Base-by-base conservation (phyloP, 2,329 filamentous ascomycete species). In the Graphilbum sp. region DNA sequence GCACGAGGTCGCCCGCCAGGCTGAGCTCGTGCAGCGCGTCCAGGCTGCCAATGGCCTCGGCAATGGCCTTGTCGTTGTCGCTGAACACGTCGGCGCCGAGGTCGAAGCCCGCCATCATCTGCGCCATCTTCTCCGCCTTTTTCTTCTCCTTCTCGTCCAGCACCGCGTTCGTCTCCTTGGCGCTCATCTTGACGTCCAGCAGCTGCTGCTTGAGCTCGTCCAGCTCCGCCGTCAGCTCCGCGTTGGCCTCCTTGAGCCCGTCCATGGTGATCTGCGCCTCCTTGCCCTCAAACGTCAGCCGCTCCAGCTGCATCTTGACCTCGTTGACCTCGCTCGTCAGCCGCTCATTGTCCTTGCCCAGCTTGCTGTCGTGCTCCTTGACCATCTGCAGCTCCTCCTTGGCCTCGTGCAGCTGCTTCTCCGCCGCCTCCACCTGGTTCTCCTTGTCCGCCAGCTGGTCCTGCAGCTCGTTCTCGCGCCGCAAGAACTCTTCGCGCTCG, bases 101-200 rank as follows among this genome's bases (percentile, higher is more conserved):
- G 52, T 98, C 88, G 51, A 98, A 96, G 4, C 88, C 86, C 42
- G 90, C 90, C 88, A 98, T 95, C 90, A 98, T 98, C 69, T 95
- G 83, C 32, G 90, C 90, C 90, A 98, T 98, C 61, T 92, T 90
- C 63, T 98, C 90, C 1, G 87, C 85, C 69, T 98, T 98, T 64
- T 86, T 87, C 67, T 86, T 88, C 61, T 96, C 92, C 68, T 98
- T 98, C 61, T 96, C 90, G 49, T 96, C 88, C 17, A 92, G 64
- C 15, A 85, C 79, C 9, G 86, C 86, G 33, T 75, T 86, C 2
- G 82, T 88, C 61, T 96, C 90, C 63, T 90, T 93, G 41, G 88
- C 86, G 48, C 77, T 90, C 82, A 96, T 95, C 64, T 88, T 88
- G 34, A 90, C 86, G 56, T 96, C 87, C 16, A 96, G 69, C 37